phyloP scores from a whole-genome alignment of 352 stramenopile species.

The Achlya hypogyna region DNA sequence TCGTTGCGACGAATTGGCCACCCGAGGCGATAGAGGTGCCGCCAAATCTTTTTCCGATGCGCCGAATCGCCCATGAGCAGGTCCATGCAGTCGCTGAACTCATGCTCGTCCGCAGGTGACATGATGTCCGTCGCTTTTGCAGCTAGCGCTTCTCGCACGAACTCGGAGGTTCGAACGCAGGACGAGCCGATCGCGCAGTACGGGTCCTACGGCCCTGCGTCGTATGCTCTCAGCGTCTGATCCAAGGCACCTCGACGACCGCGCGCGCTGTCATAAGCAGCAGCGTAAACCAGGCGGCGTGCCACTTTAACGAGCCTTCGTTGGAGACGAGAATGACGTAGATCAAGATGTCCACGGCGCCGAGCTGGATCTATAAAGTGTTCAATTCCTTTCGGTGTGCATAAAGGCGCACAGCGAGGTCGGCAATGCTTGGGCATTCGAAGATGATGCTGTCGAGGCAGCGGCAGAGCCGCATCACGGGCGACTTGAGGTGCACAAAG shows the following conservation, averaged over 20 bases:
- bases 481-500: slow-evolving; percentile 16
- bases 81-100: slow-evolving; percentile 11
- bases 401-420: slow-evolving; percentile 28
- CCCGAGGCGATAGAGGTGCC: not conserved
- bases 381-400: not conserved
- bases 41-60: slow-evolving; percentile 11
- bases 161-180: slow-evolving; percentile 24
- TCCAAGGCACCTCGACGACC: slow-evolving; percentile 22
- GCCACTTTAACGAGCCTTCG: slow-evolving; percentile 51
- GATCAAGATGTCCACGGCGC: slow-evolving; percentile 40
- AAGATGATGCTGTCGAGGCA: slow-evolving; percentile 40
- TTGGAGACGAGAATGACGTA: slow-evolving; percentile 50
- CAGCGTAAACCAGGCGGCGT: slow-evolving; percentile 38
- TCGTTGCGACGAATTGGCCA: not conserved
- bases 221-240: not conserved
- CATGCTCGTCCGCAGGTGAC: slow-evolving; percentile 1
- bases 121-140: not conserved
- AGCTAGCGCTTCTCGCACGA: slow-evolving; percentile 27
- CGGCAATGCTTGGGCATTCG: slow-evolving; percentile 31
- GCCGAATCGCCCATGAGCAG: slow-evolving; percentile 4
- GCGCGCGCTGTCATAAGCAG: slow-evolving; percentile 32
- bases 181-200: slow-evolving; percentile 21
- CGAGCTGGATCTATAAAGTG: slow-evolving; percentile 18
- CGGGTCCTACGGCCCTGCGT: slow-evolving; percentile 22
- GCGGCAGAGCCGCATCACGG: slow-evolving; percentile 8